Evolutionary conservation across 1,139 yeast species (phyloP), one percentile per base, ranked within the genome.

Genomic region (Yamadazyma friedrichii): DNA sequence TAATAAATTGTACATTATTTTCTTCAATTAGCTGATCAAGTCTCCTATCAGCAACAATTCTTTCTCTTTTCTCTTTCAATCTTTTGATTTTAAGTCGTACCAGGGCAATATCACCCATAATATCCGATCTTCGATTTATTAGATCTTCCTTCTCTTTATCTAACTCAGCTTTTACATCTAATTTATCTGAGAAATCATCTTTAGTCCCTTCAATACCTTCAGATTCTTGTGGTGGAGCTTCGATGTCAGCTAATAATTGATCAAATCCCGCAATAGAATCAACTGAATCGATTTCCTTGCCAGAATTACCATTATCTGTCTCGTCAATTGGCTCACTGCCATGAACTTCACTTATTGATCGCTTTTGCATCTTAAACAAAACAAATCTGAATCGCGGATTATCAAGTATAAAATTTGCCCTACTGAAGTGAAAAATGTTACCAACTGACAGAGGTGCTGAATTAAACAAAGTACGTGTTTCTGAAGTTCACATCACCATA

Each of bases 401-500:
- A 20, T 20, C 24, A 20, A 20, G 8, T 20, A 20, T 20, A 20
- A 20, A 20, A 20, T 20, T 33, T 28, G 31, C n/a, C 6, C 22
- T 15, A 27, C 31, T 20, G 34, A 25, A 15, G 26, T 31, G 17
- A 26, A 30, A 5, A 16, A 39, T 39, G 42, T 17, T 33, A 11
- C 35, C 27, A 11, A 33, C 12, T 15, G 38, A 41, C 6, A 41
- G 36, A 34, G 30, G 29, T 15, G 22, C 33, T 22, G 44, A 41
- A 27, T 31, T 41, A 6, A 13, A 22, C 15, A 41, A 58, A 40
- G 76, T 70, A 66, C 36, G 76, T 68, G n/a, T n/a, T n/a, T n/a
- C n/a, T n/a, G n/a, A n/a, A n/a, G n/a, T n/a, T n/a, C n/a, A n/a
- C n/a, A n/a, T n/a, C n/a, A n/a, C n/a, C n/a, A n/a, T n/a, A n/a